Percentiles rank a stretch among this genome's conserved stretches.
These are phyloP conservation scores for Cubamyces sp. DNA, from an alignment of 768 basidiomycete genomes.

Conservation along the genomic window DNA sequence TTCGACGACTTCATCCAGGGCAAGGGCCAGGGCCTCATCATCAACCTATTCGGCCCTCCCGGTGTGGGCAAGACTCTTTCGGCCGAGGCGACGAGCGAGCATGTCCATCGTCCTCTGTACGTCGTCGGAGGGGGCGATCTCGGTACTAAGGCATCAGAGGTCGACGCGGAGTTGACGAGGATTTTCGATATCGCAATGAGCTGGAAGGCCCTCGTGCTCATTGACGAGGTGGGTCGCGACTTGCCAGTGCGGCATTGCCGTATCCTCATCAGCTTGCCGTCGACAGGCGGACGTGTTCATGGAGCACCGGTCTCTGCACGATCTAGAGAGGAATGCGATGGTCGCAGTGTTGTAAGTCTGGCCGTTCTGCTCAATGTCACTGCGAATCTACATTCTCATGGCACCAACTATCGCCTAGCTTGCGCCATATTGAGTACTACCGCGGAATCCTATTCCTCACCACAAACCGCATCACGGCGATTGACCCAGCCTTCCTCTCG, in stretches of 20 bases:
- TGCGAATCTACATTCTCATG: too few relatives aligned
- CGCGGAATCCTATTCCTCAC: slow-evolving; percentile 45
- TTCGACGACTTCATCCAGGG: slow-evolving; percentile 41
- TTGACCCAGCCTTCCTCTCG: slow-evolving; percentile 72
- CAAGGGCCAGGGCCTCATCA: slow-evolving; percentile 41
- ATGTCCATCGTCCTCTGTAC: slow-evolving; percentile 25
- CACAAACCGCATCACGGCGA: slow-evolving; percentile 49
- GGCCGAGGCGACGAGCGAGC: slow-evolving; percentile 34
- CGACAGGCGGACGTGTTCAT: slow-evolving; percentile 22
- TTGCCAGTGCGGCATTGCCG: too few relatives aligned
- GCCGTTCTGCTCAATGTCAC: too few relatives aligned
- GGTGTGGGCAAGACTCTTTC: slow-evolving; percentile 37
- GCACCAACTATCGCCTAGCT: too few relatives aligned
- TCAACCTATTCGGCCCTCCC: slow-evolving; percentile 36
- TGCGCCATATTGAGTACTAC: slow-evolving; percentile 41
- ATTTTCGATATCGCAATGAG: slow-evolving; percentile 38
- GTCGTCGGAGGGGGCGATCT: slow-evolving; percentile 23
- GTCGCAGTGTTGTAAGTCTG: slow-evolving; percentile 59
- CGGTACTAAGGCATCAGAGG: slow-evolving; percentile 28
- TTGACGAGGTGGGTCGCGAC: slow-evolving; percentile 25
- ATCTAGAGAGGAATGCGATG: slow-evolving; percentile 61
- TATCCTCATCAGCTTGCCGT: too few relatives aligned
- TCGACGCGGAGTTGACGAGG: slow-evolving; percentile 36
- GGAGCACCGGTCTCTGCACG: slow-evolving; percentile 20
- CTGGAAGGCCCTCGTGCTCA: slow-evolving; percentile 40